These are phyloP conservation scores for Dothideomycetes sp. DNA, from an alignment of 2,329 filamentous ascomycete genomes.

Conservation along the genomic window DNA sequence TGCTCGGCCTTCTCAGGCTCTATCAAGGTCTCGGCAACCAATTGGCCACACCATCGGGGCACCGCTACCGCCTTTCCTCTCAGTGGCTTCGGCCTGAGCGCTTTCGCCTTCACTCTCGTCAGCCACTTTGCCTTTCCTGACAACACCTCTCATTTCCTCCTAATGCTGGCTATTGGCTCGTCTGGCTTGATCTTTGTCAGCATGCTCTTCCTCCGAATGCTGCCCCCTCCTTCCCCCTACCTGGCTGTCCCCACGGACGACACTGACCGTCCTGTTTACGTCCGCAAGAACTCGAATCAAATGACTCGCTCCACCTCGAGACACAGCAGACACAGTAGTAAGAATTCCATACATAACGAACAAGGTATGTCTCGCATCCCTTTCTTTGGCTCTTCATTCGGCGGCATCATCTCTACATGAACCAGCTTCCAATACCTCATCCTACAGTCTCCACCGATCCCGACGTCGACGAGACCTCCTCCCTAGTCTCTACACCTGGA, in stretches of 20 bases:
- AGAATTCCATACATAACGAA: conserved; percentile 36
- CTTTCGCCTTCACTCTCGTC: conserved; percentile 85
- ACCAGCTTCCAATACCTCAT: conserved; percentile 7
- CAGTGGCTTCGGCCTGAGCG: conserved; percentile 86
- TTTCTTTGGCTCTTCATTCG: conserved; percentile 1
- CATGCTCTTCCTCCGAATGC: conserved; percentile 74
- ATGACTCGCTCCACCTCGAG: conserved; percentile 37
- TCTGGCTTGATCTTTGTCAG: conserved; percentile 62
- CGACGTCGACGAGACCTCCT: conserved; percentile 64
- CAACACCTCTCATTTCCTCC: conserved; percentile 69
- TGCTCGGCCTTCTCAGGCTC: conserved; percentile 84
- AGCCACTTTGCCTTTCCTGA: conserved; percentile 71
- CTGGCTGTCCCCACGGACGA: conserved; percentile 41
- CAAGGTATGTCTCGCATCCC: conserved; percentile 47
- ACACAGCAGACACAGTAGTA: conserved; percentile 30
- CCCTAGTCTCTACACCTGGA: conserved; percentile 57
- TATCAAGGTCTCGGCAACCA: conserved; percentile 75
- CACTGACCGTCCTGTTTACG: conserved; percentile 33
- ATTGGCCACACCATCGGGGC: conserved; percentile 83
- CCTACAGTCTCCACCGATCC: conserved; percentile 7
- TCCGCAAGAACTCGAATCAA: conserved; percentile 30
- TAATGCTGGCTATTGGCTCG: conserved; percentile 71
- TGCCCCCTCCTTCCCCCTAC: conserved; percentile 49
- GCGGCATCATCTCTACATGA: conserved; percentile 1
- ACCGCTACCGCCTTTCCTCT: conserved; percentile 91